Evolutionary conservation across 345 rosid species (phyloP).

Genomic region (Pistacia vera): DNA sequence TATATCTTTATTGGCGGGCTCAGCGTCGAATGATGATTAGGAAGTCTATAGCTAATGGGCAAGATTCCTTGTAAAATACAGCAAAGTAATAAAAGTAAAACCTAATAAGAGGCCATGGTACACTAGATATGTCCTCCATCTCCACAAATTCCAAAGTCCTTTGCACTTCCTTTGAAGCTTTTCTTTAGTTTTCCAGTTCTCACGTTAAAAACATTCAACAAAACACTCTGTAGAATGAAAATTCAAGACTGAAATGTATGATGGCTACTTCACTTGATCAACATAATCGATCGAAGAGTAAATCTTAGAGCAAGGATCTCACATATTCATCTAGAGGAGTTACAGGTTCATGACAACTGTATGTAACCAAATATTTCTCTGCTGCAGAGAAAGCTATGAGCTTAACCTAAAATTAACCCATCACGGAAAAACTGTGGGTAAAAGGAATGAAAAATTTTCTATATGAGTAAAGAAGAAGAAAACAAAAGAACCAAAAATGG

Average conservation of each 20-base stretch:
- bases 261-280: background rate
- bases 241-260: background rate
- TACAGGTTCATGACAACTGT: background rate
- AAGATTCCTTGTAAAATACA: too few relatives aligned
- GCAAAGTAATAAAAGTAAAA: background rate
- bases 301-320: background rate
- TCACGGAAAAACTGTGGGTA: background rate
- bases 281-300: background rate
- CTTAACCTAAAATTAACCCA: background rate
- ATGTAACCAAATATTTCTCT: background rate
- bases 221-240: background rate
- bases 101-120: slow-evolving; percentile 3
- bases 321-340: background rate
- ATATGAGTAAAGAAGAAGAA: background rate
- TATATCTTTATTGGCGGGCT: too few relatives aligned
- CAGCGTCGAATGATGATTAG: too few relatives aligned
- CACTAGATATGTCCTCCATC: background rate
- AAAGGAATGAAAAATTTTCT: background rate
- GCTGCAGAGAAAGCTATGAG: background rate
- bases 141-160: background rate
- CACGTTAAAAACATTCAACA: background rate
- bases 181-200: slow-evolving; percentile 7
- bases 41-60: too few relatives aligned
- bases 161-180: background rate
- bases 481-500: background rate